Evolutionary conservation across 83 land plant genomes (phyloP).

Genomic region (Isoetes engelmannii): DNA sequence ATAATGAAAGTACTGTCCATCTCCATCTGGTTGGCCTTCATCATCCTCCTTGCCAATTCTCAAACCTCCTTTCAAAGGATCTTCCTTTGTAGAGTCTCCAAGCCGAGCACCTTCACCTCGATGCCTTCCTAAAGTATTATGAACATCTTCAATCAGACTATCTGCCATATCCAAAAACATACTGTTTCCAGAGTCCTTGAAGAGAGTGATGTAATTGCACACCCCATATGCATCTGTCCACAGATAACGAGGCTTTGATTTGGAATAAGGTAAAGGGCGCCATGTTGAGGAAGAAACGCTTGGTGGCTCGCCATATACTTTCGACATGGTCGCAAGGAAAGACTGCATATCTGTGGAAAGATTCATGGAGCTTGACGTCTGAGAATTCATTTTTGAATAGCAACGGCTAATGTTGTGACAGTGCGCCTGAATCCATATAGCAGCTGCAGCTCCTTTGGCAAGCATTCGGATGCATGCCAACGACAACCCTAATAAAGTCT

Average conservation of each 20-base stretch:
- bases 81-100: too few relatives aligned
- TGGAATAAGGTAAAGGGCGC: neutral
- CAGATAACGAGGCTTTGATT: neutral
- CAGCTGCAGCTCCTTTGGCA: too few relatives aligned
- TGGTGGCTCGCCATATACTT: constrained; percentile 2
- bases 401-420: too few relatives aligned
- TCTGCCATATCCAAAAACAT: constrained; percentile 3
- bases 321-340: neutral
- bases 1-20: too few relatives aligned
- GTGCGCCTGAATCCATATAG: too few relatives aligned
- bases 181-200: neutral
- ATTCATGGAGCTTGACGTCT: too few relatives aligned
- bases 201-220: constrained; percentile 5
- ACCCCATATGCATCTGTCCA: constrained; percentile 11
- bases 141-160: neutral
- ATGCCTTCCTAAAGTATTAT: neutral
- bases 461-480: too few relatives aligned
- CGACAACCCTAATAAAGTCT: too few relatives aligned
- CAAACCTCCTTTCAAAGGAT: neutral
- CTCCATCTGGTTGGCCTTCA: too few relatives aligned
- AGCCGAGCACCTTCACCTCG: too few relatives aligned
- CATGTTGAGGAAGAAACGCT: neutral
- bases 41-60: neutral
- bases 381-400: too few relatives aligned
- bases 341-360: constrained; percentile 5